Conservation (phyloP, 257 asterid species). For the Hygrophila difformis region DNA sequence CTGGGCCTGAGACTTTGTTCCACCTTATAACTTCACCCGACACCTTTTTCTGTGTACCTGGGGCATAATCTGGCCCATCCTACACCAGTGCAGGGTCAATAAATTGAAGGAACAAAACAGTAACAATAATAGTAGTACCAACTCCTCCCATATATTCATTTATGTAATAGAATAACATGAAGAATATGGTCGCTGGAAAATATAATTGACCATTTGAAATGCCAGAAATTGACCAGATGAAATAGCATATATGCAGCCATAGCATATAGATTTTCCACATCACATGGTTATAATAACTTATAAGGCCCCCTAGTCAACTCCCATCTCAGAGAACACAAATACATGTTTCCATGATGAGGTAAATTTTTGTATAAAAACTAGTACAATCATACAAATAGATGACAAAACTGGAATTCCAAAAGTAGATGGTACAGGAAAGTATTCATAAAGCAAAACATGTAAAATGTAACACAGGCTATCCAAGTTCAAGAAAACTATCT, state of each 20-base stretch:
- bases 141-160: no score
- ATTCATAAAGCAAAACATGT: slow-evolving; percentile 1
- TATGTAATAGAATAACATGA: slow-evolving; percentile 1
- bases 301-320: slow-evolving; percentile 2
- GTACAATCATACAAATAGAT: no score
- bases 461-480: neutral
- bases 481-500: slow-evolving; percentile 6
- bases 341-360: no score
- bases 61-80: slow-evolving; percentile 87
- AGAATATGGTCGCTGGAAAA: slow-evolving; percentile 7
- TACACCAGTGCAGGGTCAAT: slow-evolving; percentile 26
- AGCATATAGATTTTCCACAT: neutral
- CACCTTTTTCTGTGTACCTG: slow-evolving; percentile 92
- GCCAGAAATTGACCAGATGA: slow-evolving; percentile 5
- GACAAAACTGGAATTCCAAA: neutral
- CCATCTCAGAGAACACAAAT: neutral
- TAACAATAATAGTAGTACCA: slow-evolving; percentile 5
- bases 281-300: neutral
- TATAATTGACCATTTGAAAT: slow-evolving; percentile 1
- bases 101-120: neutral
- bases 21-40: slow-evolving; percentile 94
- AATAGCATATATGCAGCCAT: neutral
- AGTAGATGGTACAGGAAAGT: slow-evolving; percentile 5
- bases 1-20: slow-evolving; percentile 87
- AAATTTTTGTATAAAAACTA: no score